These are phyloP conservation scores for Grigorovia jiainica DNA, from an alignment of 805 yeast species.

Conservation along the genomic window DNA sequence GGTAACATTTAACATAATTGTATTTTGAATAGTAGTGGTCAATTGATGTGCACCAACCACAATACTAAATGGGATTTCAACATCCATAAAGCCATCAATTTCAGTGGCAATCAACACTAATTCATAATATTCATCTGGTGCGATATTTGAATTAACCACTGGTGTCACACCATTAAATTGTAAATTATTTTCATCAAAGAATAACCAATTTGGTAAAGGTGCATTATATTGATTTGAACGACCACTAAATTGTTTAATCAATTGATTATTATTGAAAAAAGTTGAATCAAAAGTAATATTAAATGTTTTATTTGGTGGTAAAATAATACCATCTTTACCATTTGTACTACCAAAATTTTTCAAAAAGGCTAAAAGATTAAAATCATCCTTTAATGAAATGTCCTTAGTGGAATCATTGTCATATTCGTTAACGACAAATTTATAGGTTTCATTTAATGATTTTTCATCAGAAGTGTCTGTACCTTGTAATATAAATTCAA, in stretches of 20 bases:
- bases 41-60: constrained; percentile 84
- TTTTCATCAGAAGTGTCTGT: constrained; percentile 45
- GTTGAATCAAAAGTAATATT: constrained; percentile 51
- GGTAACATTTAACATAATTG: constrained; percentile 58
- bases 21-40: constrained; percentile 51
- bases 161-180: constrained; percentile 87
- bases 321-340: constrained; percentile 63
- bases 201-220: constrained; percentile 86
- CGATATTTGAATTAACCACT: constrained; percentile 70
- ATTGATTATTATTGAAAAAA: constrained; percentile 46
- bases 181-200: constrained; percentile 50
- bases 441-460: constrained; percentile 39
- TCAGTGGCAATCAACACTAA: constrained; percentile 76
- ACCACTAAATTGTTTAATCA: constrained; percentile 55
- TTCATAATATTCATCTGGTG: constrained; percentile 69
- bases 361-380: constrained; percentile 38
- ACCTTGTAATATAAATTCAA: constrained; percentile 52
- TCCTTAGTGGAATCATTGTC: constrained; percentile 34
- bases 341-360: constrained; percentile 63
- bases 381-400: constrained; percentile 32
- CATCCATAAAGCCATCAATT: constrained; percentile 62
- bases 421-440: constrained; percentile 46
- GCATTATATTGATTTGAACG: constrained; percentile 63
- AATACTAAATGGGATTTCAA: constrained; percentile 57
- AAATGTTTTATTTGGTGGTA: constrained; percentile 62